phyloP scores from a whole-genome alignment of 176 grass and related monocot genomes.

The Zea mays region DNA sequence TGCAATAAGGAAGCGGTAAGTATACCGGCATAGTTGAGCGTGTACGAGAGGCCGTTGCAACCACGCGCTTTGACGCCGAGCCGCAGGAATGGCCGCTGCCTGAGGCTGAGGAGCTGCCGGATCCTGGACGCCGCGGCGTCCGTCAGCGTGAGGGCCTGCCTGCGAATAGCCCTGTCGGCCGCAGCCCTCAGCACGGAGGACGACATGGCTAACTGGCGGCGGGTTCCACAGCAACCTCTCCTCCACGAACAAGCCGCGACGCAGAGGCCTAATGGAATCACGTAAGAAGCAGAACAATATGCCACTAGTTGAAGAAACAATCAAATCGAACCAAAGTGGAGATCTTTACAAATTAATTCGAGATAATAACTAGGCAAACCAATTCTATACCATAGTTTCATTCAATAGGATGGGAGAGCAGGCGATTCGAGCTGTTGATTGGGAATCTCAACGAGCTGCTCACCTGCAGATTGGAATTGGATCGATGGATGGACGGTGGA shows the following conservation, averaged over 20 bases:
- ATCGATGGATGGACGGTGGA: background rate
- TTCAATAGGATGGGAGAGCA: background rate
- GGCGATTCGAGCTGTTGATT: background rate
- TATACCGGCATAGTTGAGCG: constrained; percentile 84
- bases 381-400: too few relatives aligned
- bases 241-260: background rate
- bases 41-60: constrained; percentile 91
- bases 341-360: background rate
- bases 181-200: constrained; percentile 57
- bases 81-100: constrained; percentile 62
- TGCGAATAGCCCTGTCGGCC: constrained; percentile 47
- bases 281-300: background rate
- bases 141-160: constrained; percentile 66
- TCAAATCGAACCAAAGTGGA: background rate
- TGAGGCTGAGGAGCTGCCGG: constrained; percentile 64
- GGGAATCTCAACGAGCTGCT: background rate
- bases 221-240: background rate
- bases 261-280: background rate
- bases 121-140: constrained; percentile 61
- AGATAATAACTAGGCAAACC: background rate
- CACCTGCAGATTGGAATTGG: constrained; percentile 14
- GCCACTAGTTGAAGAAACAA: background rate
- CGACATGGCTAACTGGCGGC: constrained; percentile 27
- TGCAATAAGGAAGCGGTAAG: background rate
- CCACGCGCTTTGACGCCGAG: constrained; percentile 83